phyloP scores from a whole-genome alignment of 2,329 filamentous ascomycete genomes.

The Diaporthe vexans region DNA sequence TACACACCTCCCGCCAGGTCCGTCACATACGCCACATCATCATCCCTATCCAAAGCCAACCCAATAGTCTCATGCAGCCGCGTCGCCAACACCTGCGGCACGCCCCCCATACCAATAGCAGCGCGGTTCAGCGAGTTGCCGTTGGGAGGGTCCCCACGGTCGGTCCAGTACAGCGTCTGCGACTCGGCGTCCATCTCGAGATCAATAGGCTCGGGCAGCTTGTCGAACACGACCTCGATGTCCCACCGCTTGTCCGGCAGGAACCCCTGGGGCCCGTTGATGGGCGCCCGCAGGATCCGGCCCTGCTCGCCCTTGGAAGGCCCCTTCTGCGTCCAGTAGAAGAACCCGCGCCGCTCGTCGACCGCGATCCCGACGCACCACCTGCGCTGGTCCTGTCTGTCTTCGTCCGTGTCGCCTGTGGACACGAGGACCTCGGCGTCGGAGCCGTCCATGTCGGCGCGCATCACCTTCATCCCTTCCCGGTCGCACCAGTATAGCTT shows the following conservation, averaged over 20 bases:
- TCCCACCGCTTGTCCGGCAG: constrained; percentile 52
- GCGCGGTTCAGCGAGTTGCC: constrained; percentile 67
- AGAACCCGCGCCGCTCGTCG: constrained; percentile 52
- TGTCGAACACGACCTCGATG: constrained; percentile 57
- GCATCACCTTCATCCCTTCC: constrained; percentile 58
- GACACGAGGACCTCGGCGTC: constrained; percentile 56
- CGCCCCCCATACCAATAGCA: constrained; percentile 35
- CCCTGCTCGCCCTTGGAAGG: constrained; percentile 64
- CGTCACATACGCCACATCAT: constrained; percentile 37
- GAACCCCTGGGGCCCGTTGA: constrained; percentile 54
- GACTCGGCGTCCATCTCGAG: constrained; percentile 64
- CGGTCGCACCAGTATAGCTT: constrained; percentile 61
- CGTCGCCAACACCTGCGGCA: constrained; percentile 36
- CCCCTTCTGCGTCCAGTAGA: constrained; percentile 75
- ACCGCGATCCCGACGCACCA: constrained; percentile 72
- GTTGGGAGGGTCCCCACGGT: constrained; percentile 68
- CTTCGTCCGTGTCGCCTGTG: constrained; percentile 37
- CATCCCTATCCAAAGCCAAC: constrained; percentile 34
- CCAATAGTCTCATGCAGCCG: constrained; percentile 38
- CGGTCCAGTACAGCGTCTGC: constrained; percentile 70
- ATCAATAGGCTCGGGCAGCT: constrained; percentile 70
- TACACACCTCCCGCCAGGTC: constrained; percentile 39
- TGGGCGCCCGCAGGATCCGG: constrained; percentile 64
- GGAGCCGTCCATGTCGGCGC: constrained; percentile 57
- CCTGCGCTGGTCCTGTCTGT: constrained; percentile 49